Base-by-base conservation (phyloP, 345 rosid species). In the Aegle marmelos region DNA sequence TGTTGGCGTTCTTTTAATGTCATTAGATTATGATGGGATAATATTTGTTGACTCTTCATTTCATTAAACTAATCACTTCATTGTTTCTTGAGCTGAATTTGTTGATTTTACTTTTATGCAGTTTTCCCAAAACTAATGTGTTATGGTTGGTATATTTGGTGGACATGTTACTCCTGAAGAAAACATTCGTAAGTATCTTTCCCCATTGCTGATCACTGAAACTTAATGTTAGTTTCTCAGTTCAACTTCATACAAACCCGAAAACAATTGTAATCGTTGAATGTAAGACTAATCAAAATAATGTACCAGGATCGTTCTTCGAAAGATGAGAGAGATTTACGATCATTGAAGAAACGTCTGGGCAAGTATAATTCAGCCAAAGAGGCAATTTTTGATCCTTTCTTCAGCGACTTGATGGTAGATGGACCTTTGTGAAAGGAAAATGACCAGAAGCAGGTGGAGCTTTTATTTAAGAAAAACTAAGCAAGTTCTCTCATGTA, bases 81-180 rank as follows among this genome's bases (percentile, higher is more conserved):
- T 17, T 10, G 30, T 73, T 54, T 56, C 19, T 25, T 24, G 27
- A 37, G 33, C 14, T 77, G n/a, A 63, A 66, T 30, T 21, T n/a
- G 31, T 74, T 70, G 27, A 71, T 62, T 70, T 77, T 62, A 63
- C 72, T 33, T 31, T 48, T 87, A 70, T 66, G 73, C 94, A 96
- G 98, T 83, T 94, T 92, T 50, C 90, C 98, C 19, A 90, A 84
- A 81, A 96, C 98, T 57, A 96, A 96, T 82, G 95, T 94, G 79
- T 78, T 96, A 17, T 96, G 98, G 98, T 78, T 94, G 88, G 77
- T 89, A 53, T 96, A 96, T 82, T 86, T 96, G 83, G 92, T 92
- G 75, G 98, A 91, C 76, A 89, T 88, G 75, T 75, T 96, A 78
- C 97, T 94, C 45, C 75, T 85, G 68, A 92, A 94, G 90, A 96